These are phyloP conservation scores for Nitzschia putrida DNA, from an alignment of 108 stramenopile species.

Conservation along the genomic window DNA sequence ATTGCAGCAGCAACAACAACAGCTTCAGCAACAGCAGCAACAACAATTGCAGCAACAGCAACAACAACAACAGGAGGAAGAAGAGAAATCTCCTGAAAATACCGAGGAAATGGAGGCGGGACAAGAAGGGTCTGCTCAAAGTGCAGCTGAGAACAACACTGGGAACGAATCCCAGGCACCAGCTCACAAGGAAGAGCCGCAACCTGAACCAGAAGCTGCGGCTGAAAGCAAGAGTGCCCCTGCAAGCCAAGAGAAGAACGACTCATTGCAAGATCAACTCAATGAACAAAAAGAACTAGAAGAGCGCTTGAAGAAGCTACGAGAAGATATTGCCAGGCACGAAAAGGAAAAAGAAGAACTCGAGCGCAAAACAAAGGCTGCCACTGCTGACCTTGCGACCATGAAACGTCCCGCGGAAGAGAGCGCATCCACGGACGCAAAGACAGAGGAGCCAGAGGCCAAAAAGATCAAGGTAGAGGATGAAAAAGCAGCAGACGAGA, in stretches of 20 bases:
- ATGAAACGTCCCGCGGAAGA: constrained; percentile 17
- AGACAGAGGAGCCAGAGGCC: not conserved
- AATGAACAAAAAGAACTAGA: constrained; percentile 36
- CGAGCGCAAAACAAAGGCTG: constrained; percentile 19
- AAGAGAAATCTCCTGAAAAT: not conserved
- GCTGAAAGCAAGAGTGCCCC: constrained; percentile 2
- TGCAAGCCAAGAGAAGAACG: constrained; percentile 20
- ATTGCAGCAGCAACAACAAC: constrained; percentile 68
- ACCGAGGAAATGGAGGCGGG: not conserved
- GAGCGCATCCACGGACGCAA: not conserved
- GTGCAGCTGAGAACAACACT: not conserved
- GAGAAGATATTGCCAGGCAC: constrained; percentile 43
- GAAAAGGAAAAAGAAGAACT: constrained; percentile 39
- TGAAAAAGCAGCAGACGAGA: constrained; percentile 2
- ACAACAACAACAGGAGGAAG: constrained; percentile 5
- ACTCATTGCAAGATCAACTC: constrained; percentile 27
- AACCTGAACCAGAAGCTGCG: not conserved
- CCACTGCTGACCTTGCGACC: not conserved
- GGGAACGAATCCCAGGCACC: constrained; percentile 2
- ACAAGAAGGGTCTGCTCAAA: constrained; percentile 17
- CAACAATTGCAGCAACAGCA: constrained; percentile 3
- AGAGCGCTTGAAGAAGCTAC: constrained; percentile 38
- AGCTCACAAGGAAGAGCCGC: constrained; percentile 1
- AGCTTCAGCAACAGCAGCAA: constrained; percentile 50
- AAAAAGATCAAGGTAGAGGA: constrained; percentile 9